Evolutionary conservation across 1,139 yeast genomes (phyloP), one percentile per base, ranked within the genome.

Genomic region (Geotrichum aggregatum): DNA sequence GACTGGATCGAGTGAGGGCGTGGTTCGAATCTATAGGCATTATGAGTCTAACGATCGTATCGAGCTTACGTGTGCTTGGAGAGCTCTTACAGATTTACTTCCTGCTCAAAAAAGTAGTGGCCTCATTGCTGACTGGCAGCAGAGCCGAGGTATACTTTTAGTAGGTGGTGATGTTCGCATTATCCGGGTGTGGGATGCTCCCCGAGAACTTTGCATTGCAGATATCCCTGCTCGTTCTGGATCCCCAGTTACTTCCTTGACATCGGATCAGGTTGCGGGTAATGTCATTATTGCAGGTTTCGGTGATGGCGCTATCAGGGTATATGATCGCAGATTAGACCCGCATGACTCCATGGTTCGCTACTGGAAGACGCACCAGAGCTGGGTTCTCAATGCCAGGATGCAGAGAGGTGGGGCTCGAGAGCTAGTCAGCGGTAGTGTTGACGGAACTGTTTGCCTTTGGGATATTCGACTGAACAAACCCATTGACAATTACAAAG

Each of bases 351-450:
- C 95, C 0, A 83, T 91, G 87, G 89, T 89, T 11, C 80, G 82
- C 62, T 75, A 83, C 3, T 92, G 98, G 96, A 77, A 79, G 61
- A 67, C 70, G 33, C 79, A 79, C 45, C 67, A 73, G 40, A 78
- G 87, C 2, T 79, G 91, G 61, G 81, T 94, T 47, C 75, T 84
- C 51, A 88, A 87, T 60, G 82, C 91, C 1, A 95, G 88, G 61
- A 86, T 92, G 95, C 99, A 92, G 72, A 76, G 98, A 63, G 98
- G 98, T 34, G 98, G 98, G 0, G 82, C 81, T 59, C 76, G 99
- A 53, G 99, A 94, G 67, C 75, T 94, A 47, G 86, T 85, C 2
- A 83, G 92, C 62, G 98, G 74, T 0, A 79, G 92, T 2, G 74
- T 86, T 0, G 94, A 87, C 64, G 98, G 98, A 1, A 75, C 76